A percentile compares a stretch with the other conserved stretches of the same genome.
These are phyloP conservation scores for Coniochaeta ligniaria DNA, from an alignment of 2,329 filamentous ascomycete genomes.

Conservation along the genomic window DNA sequence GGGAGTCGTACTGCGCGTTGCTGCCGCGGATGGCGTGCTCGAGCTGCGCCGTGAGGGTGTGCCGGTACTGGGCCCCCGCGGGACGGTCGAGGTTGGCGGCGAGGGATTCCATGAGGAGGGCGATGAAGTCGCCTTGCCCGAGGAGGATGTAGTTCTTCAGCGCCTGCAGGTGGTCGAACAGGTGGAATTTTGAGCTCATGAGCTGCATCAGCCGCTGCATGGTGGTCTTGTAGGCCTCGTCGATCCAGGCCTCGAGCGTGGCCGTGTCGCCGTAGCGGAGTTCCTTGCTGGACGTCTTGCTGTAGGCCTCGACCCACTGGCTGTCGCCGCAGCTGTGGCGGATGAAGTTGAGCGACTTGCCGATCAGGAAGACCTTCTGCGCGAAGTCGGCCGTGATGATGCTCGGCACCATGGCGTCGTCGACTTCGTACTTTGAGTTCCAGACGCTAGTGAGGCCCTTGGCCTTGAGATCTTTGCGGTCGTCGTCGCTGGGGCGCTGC, in stretches of 20 bases:
- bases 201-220: constrained; percentile 92
- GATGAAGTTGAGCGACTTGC: constrained; percentile 97
- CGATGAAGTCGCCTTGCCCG: constrained; percentile 95
- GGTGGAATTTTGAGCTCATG: constrained; percentile 90
- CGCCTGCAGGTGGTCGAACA: constrained; percentile 86
- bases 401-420: constrained; percentile 78
- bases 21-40: constrained; percentile 96
- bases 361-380: constrained; percentile 93
- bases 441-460: constrained; percentile 81
- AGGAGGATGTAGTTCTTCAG: constrained; percentile 92
- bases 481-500: constrained; percentile 47
- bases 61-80: constrained; percentile 92
- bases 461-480: constrained; percentile 38
- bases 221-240: constrained; percentile 94
- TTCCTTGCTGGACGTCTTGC: constrained; percentile 86
- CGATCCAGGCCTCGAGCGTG: constrained; percentile 85
- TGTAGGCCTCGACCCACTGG: constrained; percentile 92
- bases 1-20: constrained; percentile 91
- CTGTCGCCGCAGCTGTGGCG: constrained; percentile 91
- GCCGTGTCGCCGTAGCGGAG: constrained; percentile 89
- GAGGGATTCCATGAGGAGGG: constrained; percentile 91
- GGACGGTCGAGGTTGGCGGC: constrained; percentile 89
- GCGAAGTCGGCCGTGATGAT: constrained; percentile 93
- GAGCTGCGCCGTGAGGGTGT: constrained; percentile 93
- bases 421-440: constrained; percentile 94